A percentile compares a stretch with the other conserved stretches of the same genome.
Conservation (phyloP, 2,329 filamentous ascomycete genomes). For the Sclerotinia glacialis region DNA sequence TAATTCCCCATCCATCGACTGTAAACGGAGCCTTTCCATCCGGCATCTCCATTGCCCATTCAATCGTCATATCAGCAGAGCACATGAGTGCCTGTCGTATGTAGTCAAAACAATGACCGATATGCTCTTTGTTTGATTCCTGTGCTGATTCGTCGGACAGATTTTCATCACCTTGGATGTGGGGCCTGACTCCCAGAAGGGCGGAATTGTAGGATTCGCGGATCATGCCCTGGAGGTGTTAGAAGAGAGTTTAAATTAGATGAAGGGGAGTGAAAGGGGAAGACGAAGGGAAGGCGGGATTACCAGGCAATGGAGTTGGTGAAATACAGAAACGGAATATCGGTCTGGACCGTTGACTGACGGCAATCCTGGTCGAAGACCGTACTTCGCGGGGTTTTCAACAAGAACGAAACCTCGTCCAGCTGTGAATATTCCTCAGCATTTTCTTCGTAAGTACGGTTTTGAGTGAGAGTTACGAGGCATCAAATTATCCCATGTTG, state of each 20-base stretch:
- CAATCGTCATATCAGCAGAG: constrained; percentile 20
- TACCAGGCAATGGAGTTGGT: constrained; percentile 20
- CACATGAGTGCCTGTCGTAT: constrained; percentile 22
- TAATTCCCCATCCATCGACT: constrained; percentile 21
- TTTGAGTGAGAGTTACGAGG: background rate
- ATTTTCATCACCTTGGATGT: constrained; percentile 6
- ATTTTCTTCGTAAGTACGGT: no score
- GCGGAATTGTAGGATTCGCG: constrained; percentile 13
- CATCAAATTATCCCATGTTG: constrained; percentile 13
- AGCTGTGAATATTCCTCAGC: background rate
- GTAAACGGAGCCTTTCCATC: background rate
- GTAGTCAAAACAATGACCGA: constrained; percentile 21
- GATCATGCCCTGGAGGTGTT: constrained; percentile 15
- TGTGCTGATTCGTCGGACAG: background rate
- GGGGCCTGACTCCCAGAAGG: background rate
- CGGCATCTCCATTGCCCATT: constrained; percentile 10
- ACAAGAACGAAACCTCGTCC: constrained; percentile 14
- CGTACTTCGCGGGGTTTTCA: background rate
- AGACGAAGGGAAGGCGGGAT: background rate
- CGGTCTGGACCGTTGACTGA: background rate
- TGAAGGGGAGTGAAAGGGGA: background rate
- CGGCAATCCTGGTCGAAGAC: background rate
- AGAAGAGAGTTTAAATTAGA: background rate
- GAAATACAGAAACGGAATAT: constrained; percentile 20
- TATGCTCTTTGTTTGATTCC: background rate